A percentile compares a stretch with the other conserved stretches of the same genome.
phyloP scores from a whole-genome alignment of 2,329 filamentous ascomycete genomes.

The Cryphonectria nitschkei region DNA sequence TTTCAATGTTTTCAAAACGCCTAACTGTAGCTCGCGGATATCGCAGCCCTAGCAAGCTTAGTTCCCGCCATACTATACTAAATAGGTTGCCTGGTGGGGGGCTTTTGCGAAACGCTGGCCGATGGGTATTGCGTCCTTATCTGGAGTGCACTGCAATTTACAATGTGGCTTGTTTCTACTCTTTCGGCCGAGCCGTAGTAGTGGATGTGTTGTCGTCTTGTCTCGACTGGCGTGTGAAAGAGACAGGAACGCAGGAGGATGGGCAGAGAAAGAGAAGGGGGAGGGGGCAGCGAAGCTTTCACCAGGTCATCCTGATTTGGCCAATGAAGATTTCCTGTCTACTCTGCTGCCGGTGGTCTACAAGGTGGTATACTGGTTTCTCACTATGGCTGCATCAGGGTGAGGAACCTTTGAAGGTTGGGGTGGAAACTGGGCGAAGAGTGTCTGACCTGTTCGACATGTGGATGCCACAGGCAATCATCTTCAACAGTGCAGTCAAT shows the following conservation, averaged over 20 bases:
- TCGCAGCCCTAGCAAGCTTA: neutral
- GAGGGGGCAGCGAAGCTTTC: neutral
- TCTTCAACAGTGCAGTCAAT: neutral
- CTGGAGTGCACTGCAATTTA: neutral
- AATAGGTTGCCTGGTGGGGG: neutral
- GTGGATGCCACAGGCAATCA: neutral
- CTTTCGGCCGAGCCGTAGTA: neutral
- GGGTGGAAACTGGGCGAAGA: neutral
- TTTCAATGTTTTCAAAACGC: neutral
- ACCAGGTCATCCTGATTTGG: neutral
- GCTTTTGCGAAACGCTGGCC: neutral
- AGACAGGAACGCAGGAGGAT: too few species aligned
- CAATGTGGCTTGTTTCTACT: neutral
- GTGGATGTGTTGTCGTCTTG: neutral
- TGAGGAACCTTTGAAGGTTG: neutral
- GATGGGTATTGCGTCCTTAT: neutral
- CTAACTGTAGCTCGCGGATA: neutral
- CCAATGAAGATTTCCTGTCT: neutral
- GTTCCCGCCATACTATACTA: neutral
- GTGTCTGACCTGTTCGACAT: neutral
- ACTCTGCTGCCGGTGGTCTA: neutral
- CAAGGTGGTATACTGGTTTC: neutral
- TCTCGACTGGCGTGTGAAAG: neutral
- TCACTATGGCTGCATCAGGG: neutral
- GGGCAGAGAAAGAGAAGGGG: neutral